Base-by-base conservation (phyloP, 129 eudicot species). In the Tagetes patula region DNA sequence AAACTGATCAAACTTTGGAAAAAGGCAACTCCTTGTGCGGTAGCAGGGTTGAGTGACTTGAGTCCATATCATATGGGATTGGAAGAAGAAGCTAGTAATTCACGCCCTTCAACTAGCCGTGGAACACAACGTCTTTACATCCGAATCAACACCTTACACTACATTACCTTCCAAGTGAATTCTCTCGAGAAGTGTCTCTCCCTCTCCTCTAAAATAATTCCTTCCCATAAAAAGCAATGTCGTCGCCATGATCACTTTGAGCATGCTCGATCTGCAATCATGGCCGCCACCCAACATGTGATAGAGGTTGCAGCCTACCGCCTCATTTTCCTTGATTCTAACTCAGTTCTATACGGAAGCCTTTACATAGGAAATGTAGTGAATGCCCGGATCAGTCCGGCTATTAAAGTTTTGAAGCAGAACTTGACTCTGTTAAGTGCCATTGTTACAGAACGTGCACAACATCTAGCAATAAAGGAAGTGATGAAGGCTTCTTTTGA, bases 101-200 rank as follows among this genome's bases (percentile, higher is more conserved):
- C 96, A 4, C 89, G 91, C 6, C 94, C 96, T 36, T 86, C 99
- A 49, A 94, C 99, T 0, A 94, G 97, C 41, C 96, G 99, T 31
- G 97, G 97, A 38, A 94, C 99, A 12, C 99, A 94, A 76, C 97
- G 99, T 60, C 89, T 90, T 47, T 94, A 94, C 86, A 90, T 94
- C 53, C 93, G 99, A 11, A 93, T 94, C 40, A 94, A 94, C 84
- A 90, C 97, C 61, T 80, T 94, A 20, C 93, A 94, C 69, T 88
- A 88, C 85, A 88, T 94, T 30, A 66, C 78, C 10, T 70, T 89
- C 12, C 99, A 94, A 41, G 83, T 94, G 34, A 74, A 79, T 63
- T 52, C 86, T 47, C 86, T 94, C 10, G 96, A 88, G 75, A 94
- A 90, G 56, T 70, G 78, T 47, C 69, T 88, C 6, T 69, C 92